Evolutionary conservation across 805 yeast species (phyloP).

Genomic region (Yamadazyma takamatsuzukensis): DNA sequence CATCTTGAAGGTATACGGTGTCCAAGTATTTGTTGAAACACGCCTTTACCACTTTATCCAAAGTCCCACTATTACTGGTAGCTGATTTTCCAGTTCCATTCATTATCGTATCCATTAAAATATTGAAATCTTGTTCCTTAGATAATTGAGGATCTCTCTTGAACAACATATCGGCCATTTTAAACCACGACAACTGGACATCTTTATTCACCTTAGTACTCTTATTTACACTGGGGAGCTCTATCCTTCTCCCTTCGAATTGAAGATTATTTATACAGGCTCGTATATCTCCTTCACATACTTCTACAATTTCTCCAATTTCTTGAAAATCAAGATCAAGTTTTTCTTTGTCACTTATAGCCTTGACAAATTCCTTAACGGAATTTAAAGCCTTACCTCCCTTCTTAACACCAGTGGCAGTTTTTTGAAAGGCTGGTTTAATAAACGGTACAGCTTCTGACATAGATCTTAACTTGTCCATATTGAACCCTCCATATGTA

Average conservation of each 20-base stretch:
- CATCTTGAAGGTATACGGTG: slow-evolving; percentile 59
- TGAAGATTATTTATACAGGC: slow-evolving; percentile 83
- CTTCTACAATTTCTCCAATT: slow-evolving; percentile 61
- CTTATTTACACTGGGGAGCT: slow-evolving; percentile 1
- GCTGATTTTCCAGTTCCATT: slow-evolving; percentile 34
- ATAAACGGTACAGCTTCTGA: slow-evolving; percentile 70
- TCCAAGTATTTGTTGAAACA: slow-evolving; percentile 66
- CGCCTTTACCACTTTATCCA: slow-evolving; percentile 66
- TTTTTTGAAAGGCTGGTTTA: slow-evolving; percentile 49
- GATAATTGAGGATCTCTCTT: slow-evolving; percentile 43
- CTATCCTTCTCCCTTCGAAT: slow-evolving; percentile 40
- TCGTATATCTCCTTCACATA: slow-evolving; percentile 79
- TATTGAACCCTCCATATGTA: slow-evolving; percentile 40
- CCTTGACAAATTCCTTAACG: slow-evolving; percentile 37
- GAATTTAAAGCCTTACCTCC: slow-evolving; percentile 34
- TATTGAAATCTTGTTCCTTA: slow-evolving; percentile 46
- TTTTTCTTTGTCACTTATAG: slow-evolving; percentile 54
- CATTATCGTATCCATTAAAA: slow-evolving; percentile 45
- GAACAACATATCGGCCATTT: slow-evolving; percentile 60
- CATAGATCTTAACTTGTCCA: slow-evolving; percentile 69
- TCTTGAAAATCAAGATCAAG: slow-evolving; percentile 45
- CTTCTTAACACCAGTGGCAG: slow-evolving; percentile 40
- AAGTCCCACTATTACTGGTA: slow-evolving; percentile 33
- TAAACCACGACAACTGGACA: slow-evolving; percentile 61
- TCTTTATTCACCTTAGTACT: slow-evolving; percentile 46